Evolutionary conservation across 2,329 filamentous ascomycete genomes (phyloP).

Genomic region (Pseudovirgaria hyperparasitica): DNA sequence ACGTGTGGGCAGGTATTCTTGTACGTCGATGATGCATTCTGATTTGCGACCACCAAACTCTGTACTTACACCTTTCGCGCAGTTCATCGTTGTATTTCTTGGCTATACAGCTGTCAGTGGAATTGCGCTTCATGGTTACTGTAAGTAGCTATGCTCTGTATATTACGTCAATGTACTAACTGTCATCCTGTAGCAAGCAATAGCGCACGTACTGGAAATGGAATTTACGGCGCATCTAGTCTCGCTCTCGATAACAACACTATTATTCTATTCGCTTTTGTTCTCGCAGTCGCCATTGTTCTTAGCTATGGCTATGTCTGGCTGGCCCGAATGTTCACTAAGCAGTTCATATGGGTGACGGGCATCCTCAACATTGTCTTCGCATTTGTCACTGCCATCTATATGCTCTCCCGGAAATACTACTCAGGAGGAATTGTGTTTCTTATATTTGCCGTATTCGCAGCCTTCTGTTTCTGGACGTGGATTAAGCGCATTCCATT

Average conservation of each 20-base stretch:
- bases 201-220: slow-evolving; percentile 51
- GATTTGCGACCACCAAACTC: background rate
- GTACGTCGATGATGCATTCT: slow-evolving; percentile 25
- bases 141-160: slow-evolving; percentile 10
- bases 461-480: slow-evolving; percentile 69
- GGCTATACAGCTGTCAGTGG: slow-evolving; percentile 69
- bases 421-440: slow-evolving; percentile 83
- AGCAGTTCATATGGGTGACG: slow-evolving; percentile 85
- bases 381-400: slow-evolving; percentile 74
- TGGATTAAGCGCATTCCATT: slow-evolving; percentile 91
- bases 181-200: too few relatives aligned
- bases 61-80: slow-evolving; percentile 7
- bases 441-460: slow-evolving; percentile 67
- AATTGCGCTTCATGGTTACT: slow-evolving; percentile 62
- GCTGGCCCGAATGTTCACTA: slow-evolving; percentile 64
- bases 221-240: slow-evolving; percentile 59
- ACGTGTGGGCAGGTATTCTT: slow-evolving; percentile 76
- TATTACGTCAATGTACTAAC: too few relatives aligned
- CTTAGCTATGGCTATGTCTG: slow-evolving; percentile 69
- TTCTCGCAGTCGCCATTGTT: slow-evolving; percentile 59
- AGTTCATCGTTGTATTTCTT: slow-evolving; percentile 57
- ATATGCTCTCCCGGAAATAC: slow-evolving; percentile 66
- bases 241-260: slow-evolving; percentile 72
- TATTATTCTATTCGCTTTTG: slow-evolving; percentile 71
- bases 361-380: slow-evolving; percentile 78